These are phyloP conservation scores for Pneumocystis sp. DNA, from an alignment of 1,139 yeast species.

Conservation along the genomic window DNA sequence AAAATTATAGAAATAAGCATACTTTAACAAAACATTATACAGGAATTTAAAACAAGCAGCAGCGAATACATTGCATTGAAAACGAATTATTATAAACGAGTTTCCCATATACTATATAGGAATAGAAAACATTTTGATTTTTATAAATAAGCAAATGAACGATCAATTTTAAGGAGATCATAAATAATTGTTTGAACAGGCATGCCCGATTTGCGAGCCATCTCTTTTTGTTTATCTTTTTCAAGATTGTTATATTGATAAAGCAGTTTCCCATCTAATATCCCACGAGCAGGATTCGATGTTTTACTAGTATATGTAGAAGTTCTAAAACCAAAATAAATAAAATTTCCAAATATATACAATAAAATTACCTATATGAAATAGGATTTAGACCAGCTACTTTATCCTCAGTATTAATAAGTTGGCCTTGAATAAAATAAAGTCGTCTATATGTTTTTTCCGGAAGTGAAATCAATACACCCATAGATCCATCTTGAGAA, in stretches of 20 bases:
- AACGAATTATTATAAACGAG: background rate
- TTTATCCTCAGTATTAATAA: conserved; percentile 61
- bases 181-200: conserved; percentile 13
- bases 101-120: background rate
- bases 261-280: conserved; percentile 15
- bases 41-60: background rate
- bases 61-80: background rate
- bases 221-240: conserved; percentile 7
- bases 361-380: conserved; percentile 19
- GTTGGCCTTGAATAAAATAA: conserved; percentile 75
- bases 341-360: background rate
- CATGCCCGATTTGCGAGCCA: conserved; percentile 15
- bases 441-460: conserved; percentile 68
- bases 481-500: conserved; percentile 65
- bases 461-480: conserved; percentile 56
- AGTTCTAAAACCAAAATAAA: background rate
- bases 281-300: conserved; percentile 13
- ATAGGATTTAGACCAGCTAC: conserved; percentile 68
- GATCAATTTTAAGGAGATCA: conserved; percentile 14
- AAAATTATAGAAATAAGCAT: background rate
- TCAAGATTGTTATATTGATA: background rate
- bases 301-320: conserved; percentile 6
- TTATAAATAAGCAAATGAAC: conserved; percentile 13
- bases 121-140: background rate
- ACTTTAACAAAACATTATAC: background rate